A percentile compares a stretch with the other conserved stretches of the same genome.
Conservation (phyloP, 306 rosid species). For the Cucumis sativus region Cucumber_9930_V3 NC_026660.2:28081501-28082000, state of each 20-base stretch:
- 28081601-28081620: background rate
- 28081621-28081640: background rate
- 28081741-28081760: constrained; percentile 26
- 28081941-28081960: background rate
- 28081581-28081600: constrained; percentile 1
- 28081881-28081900: background rate
- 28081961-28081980: background rate
- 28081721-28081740: constrained; percentile 26
- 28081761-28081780: constrained; percentile 40
- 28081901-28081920: background rate
- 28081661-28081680: background rate
- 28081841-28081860: background rate
- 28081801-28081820: constrained; percentile 37
- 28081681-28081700: background rate
- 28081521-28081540: background rate
- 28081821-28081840: background rate
- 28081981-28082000: background rate
- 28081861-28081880: background rate
- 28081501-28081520: background rate
- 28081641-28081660: background rate
- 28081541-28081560: background rate
- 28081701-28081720: constrained; percentile 30
- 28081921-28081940: background rate
- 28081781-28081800: constrained; percentile 63
- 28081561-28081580: background rate